A percentile compares a stretch with the other conserved stretches of the same genome.
Conservation (phyloP, 2,329 filamentous ascomycete species). For the Exophiala oligosperma region DNA sequence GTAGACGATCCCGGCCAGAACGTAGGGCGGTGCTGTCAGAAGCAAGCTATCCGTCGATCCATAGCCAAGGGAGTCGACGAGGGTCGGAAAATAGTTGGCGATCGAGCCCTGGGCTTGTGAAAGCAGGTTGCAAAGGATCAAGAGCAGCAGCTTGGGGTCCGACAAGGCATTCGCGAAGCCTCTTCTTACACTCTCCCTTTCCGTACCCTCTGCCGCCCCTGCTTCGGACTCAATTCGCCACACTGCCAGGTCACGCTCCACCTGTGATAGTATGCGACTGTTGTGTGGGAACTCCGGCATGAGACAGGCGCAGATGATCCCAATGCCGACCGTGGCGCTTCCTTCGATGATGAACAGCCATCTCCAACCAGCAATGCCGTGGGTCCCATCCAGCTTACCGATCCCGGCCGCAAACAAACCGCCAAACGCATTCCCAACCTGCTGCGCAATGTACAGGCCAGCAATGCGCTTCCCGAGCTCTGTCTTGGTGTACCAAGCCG, state of each 20-base stretch:
- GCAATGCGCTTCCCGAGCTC: no score
- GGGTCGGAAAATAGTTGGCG: constrained; percentile 69
- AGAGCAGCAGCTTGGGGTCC: neutral
- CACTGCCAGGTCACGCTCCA: constrained; percentile 35
- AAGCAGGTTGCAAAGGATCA: constrained; percentile 4
- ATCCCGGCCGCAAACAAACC: no score
- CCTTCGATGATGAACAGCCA: no score
- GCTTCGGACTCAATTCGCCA: constrained; percentile 39
- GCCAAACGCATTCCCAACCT: no score
- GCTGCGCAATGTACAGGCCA: no score
- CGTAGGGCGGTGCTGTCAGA: neutral
- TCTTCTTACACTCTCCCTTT: constrained; percentile 31
- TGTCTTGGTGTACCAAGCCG: no score
- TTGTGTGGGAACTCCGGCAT: constrained; percentile 45
- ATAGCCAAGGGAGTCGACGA: constrained; percentile 63
- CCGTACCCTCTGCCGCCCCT: constrained; percentile 40
- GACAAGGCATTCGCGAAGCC: constrained; percentile 28
- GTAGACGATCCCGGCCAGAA: no score
- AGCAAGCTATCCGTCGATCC: no score
- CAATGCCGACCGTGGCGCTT: constrained; percentile 32
- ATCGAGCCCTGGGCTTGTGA: constrained; percentile 53
- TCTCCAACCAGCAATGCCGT: no score
- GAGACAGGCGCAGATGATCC: constrained; percentile 35
- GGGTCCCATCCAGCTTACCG: no score
- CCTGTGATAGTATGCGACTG: constrained; percentile 35